These are phyloP conservation scores for Truncatella angustata DNA, from an alignment of 2,329 filamentous ascomycete species.

Conservation along the genomic window DNA sequence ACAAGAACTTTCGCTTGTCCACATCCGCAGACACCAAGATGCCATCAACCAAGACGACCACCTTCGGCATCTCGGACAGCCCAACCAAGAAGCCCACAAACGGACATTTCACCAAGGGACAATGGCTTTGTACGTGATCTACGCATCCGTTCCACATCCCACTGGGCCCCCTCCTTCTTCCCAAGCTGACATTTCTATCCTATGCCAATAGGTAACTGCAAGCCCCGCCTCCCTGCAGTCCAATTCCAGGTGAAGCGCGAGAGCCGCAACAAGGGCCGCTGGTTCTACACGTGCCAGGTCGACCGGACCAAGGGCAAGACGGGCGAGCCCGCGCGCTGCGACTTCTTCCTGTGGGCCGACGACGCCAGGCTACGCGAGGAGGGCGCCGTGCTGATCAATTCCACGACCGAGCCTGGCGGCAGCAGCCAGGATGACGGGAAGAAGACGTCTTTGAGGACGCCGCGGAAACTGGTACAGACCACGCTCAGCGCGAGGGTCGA, in stretches of 20 bases:
- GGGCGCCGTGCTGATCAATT: constrained; percentile 41
- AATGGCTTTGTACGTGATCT: constrained; percentile 23
- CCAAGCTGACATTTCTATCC: background rate
- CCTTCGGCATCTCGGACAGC: constrained; percentile 7
- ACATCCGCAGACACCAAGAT: background rate
- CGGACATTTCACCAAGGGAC: constrained; percentile 10
- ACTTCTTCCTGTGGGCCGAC: constrained; percentile 58
- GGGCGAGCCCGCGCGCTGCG: constrained; percentile 34
- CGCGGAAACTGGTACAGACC: constrained; percentile 21
- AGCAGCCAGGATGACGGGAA: background rate
- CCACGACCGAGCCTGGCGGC: constrained; percentile 35
- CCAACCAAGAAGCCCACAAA: constrained; percentile 9
- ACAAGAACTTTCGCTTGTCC: no score
- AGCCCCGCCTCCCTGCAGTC: constrained; percentile 45
- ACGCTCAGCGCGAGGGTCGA: constrained; percentile 26
- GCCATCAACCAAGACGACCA: constrained; percentile 3
- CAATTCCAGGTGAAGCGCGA: constrained; percentile 50
- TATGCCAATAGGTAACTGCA: constrained; percentile 44
- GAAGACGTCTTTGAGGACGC: background rate
- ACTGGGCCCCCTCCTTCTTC: background rate
- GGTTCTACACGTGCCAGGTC: constrained; percentile 54
- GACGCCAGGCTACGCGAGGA: constrained; percentile 48
- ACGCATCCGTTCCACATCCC: no score
- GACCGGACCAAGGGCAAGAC: constrained; percentile 31
- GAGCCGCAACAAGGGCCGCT: constrained; percentile 46